These are phyloP conservation scores for Epichloe brachyelytri DNA, from an alignment of 2,329 filamentous ascomycete genomes.

Conservation along the genomic window DNA sequence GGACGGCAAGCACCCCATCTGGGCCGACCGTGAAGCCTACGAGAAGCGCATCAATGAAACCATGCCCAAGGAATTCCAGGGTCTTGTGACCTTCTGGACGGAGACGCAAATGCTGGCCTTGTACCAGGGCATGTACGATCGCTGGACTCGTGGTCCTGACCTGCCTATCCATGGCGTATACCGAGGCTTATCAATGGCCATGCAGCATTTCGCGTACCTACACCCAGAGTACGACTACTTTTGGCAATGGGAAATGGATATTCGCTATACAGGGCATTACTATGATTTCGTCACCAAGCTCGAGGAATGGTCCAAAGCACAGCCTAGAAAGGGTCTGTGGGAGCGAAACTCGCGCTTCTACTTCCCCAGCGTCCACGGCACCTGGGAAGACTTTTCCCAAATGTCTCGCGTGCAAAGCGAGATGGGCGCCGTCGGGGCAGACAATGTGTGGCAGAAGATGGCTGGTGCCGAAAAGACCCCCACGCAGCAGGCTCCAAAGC, in stretches of 20 bases:
- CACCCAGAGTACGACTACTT: conserved; percentile 85
- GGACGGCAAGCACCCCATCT: conserved; percentile 61
- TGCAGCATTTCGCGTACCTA: conserved; percentile 82
- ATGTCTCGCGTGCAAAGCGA: conserved; percentile 67
- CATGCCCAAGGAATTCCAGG: conserved; percentile 73
- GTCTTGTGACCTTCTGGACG: conserved; percentile 84
- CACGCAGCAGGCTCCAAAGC: conserved; percentile 22
- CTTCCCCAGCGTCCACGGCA: conserved; percentile 60
- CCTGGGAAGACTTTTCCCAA: conserved; percentile 63
- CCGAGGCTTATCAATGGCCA: conserved; percentile 82
- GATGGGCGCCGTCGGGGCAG: conserved; percentile 49
- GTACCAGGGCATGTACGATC: conserved; percentile 77
- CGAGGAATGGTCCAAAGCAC: conserved; percentile 53
- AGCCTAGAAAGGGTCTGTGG: conserved; percentile 72
- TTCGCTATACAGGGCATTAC: conserved; percentile 80
- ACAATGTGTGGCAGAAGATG: conserved; percentile 52
- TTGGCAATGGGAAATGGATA: conserved; percentile 95
- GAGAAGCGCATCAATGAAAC: conserved; percentile 51
- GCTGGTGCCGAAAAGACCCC: conserved; percentile 28
- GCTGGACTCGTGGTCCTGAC: conserved; percentile 50
- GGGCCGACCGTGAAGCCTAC: conserved; percentile 61
- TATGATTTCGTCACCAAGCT: conserved; percentile 61
- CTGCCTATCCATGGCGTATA: conserved; percentile 86
- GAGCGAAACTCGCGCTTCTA: conserved; percentile 71
- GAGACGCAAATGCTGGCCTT: conserved; percentile 84